Evolutionary conservation across 2,329 filamentous ascomycete genomes (phyloP), one percentile per base, ranked within the genome.

Genomic region (Alternaria brassicae): DNA sequence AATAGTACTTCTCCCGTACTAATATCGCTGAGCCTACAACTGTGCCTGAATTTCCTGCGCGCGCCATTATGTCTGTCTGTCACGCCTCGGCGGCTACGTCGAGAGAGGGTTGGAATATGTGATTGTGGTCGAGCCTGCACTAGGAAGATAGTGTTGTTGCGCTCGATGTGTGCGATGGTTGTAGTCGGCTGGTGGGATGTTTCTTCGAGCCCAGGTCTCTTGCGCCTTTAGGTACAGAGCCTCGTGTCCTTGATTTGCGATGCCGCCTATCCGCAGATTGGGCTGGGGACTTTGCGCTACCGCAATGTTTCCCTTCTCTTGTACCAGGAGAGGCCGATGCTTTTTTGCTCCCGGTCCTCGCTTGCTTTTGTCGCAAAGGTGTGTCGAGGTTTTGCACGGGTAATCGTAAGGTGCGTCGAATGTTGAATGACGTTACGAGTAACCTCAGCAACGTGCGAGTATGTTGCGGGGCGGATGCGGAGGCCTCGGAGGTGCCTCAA

Each of bases 1-100:
- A 89, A 78, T 83, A 84, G 79, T 88, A 89, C 68, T 83, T 81
- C 65, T 82, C 76, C 28, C 80, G 79, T 36, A 82, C 79, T 45
- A 82, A 76, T 19, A 81, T 77, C 44, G 74, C 78, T 12, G 73
- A 74, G 42, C 72, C 72, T 44, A 79, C 74, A 2, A 77, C 69
- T 47, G 76, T 77, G 50, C 62, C 68, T 50, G 69, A 70, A 52
- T 72, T 68, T 34, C 69, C 69, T 63, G 61, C 63, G 57, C 77
- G 76, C 54, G 77, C 77, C 77, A 79, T 79, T 56, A 56, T 66
- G 56, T 50, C 25, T 25, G n/a, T 37, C 21, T 56, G 25, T 60
- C 40, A 34, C 23, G 45, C 39, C 36, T 21, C 23, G 30, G 23
- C 44, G 45, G 61, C 21, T 58, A 19, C 17, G 34, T 53, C 13